Evolutionary conservation across 176 grass and related monocot genomes (phyloP).

Genomic region (Phyllostachys edulis): DNA sequence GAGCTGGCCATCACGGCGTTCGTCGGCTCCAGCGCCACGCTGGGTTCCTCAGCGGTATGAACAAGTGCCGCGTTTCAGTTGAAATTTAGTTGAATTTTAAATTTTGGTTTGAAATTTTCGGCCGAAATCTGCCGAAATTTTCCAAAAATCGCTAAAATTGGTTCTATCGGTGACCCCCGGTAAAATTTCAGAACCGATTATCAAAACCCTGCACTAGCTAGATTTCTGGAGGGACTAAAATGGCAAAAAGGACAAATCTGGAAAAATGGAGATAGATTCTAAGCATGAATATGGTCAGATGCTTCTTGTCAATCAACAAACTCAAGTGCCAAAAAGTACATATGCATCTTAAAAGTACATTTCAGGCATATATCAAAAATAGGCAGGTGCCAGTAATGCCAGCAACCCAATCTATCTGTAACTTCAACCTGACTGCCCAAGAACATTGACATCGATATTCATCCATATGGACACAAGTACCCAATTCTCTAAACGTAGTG

Average conservation of each 20-base stretch:
- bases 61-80: too few relatives aligned
- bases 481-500: background rate
- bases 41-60: too few relatives aligned
- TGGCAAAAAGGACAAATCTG: slow-evolving; percentile 1
- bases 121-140: too few relatives aligned
- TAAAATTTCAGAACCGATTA: too few relatives aligned
- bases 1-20: too few relatives aligned
- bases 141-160: too few relatives aligned
- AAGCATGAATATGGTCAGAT: slow-evolving; percentile 13
- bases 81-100: too few relatives aligned
- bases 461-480: background rate
- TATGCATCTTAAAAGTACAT: background rate
- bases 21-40: too few relatives aligned
- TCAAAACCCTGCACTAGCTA: too few relatives aligned
- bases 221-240: slow-evolving; percentile 4
- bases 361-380: slow-evolving; percentile 3
- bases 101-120: too few relatives aligned
- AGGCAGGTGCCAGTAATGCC: slow-evolving; percentile 6
- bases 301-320: background rate
- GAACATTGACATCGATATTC: background rate
- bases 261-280: slow-evolving; percentile 1
- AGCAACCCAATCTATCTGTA: background rate
- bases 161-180: too few relatives aligned
- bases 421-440: background rate
- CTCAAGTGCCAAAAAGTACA: background rate